Base-by-base conservation (phyloP, 345 rosid genomes). In the Syzygium aqueum region DNA sequence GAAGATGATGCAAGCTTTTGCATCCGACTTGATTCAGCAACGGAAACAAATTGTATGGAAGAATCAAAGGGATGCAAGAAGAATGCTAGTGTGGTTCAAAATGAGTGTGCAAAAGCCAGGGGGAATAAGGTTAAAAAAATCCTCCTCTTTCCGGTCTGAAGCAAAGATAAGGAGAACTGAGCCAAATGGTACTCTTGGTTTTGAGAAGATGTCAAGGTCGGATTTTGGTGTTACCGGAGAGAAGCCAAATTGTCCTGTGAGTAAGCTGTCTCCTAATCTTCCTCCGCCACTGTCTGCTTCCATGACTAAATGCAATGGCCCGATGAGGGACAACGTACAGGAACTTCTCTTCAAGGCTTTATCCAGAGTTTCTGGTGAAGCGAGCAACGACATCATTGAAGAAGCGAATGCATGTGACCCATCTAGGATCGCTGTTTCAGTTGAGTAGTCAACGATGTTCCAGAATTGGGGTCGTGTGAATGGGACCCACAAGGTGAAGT, bases 371-470 rank as follows among this genome's bases (percentile, higher is more conserved):
- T 59, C 86, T n/a, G 51, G 40, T 7, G 94, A 94, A 90, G 93
- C 91, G 46, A 87, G 88, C 46, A 90, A 88, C 28, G 87, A 89
- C 46, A 83, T 88, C 7, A 46, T 77, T 51, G 88, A 86, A 78
- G 89, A 89, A 84, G 90, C 90, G 77, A 89, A 85, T 54, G 89
- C 90, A 16, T 87, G 90, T 40, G 93, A 93, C 83, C 94, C 94
- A 4, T 87, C 87, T 33, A 86, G 88, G 43, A 90, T 88, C 63
- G 93, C 93, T 40, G 91, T 91, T 30, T 89, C 89, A 5, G 89
- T 91, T 30, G 94, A 94, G 90, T 89, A 94, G 90, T 89, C 92
- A 23, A 85, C 84, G 4, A 84, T 94, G 93, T 90, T 90, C 86
- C 90, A 91, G 43, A 92, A 89, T 22, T 84, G 92, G 92, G 93